A percentile compares a stretch with the other conserved stretches of the same genome.
Evolutionary conservation across 208 protist species (phyloP).

Genomic region (Blastocrithidia nonstop): DNA sequence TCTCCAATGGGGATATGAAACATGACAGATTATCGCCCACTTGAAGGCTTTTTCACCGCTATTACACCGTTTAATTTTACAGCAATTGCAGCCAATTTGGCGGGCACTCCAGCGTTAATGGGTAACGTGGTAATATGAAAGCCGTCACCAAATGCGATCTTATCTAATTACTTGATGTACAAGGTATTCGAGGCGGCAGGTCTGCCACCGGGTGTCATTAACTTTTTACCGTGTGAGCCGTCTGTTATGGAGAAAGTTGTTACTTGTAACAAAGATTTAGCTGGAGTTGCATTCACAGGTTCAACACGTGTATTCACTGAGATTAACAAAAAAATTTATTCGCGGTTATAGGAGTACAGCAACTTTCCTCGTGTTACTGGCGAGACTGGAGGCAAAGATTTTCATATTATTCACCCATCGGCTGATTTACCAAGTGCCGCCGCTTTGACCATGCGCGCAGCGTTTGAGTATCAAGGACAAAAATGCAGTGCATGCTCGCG

Average conservation of each 20-base stretch:
- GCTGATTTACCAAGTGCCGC: constrained; percentile 78
- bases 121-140: constrained; percentile 96
- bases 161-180: constrained; percentile 88
- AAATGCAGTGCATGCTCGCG: constrained; percentile 92
- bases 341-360: constrained; percentile 79
- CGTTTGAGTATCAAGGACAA: constrained; percentile 96
- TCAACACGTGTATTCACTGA: constrained; percentile 83
- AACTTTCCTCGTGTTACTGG: constrained; percentile 92
- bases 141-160: constrained; percentile 82
- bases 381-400: constrained; percentile 96
- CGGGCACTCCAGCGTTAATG: constrained; percentile 91
- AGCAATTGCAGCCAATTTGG: constrained; percentile 94
- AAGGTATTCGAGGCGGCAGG: constrained; percentile 92
- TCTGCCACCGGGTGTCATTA: constrained; percentile 92
- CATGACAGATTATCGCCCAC: constrained; percentile 87
- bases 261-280: constrained; percentile 69
- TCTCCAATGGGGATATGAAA: constrained; percentile 85
- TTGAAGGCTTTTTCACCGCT: constrained; percentile 93
- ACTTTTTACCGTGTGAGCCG: constrained; percentile 84
- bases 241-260: constrained; percentile 57
- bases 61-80: constrained; percentile 98
- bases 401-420: constrained; percentile 89
- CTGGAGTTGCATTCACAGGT: constrained; percentile 93
- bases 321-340: constrained; percentile 89
- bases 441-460: constrained; percentile 74